phyloP scores from a whole-genome alignment of 768 basidiomycete species.

The Myochromella boudieri region DNA sequence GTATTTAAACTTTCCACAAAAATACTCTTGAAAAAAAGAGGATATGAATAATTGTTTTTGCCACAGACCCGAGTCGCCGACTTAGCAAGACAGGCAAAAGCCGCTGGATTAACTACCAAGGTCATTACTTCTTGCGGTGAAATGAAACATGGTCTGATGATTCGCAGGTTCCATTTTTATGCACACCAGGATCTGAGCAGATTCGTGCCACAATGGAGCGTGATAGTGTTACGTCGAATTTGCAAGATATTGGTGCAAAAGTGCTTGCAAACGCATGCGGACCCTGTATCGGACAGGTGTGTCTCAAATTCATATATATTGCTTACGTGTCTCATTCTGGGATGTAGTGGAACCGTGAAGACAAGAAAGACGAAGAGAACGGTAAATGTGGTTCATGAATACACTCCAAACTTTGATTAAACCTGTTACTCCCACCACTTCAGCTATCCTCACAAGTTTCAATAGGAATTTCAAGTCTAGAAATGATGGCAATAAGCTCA shows the following conservation, averaged over 20 bases:
- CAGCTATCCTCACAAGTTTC: conserved; percentile 96
- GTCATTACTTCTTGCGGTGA: conserved; percentile 29
- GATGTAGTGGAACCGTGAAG: conserved; percentile 86
- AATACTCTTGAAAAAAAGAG: too few relatives aligned
- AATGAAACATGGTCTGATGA: conserved; percentile 10
- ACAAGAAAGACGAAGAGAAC: conserved; percentile 87
- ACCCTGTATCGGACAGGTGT: conserved; percentile 94
- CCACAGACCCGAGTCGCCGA: conserved; percentile 86
- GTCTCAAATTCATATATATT: conserved; percentile 9
- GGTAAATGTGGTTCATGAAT: conserved; percentile 52
- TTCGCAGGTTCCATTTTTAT: conserved; percentile 74
- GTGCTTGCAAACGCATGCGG: conserved; percentile 98
- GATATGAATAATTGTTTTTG: conserved; percentile 9
- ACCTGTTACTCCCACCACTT: conserved; percentile 8
- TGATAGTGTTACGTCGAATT: conserved; percentile 77
- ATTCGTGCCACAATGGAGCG: conserved; percentile 98
- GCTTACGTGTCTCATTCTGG: conserved; percentile 7
- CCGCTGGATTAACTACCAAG: conserved; percentile 77
- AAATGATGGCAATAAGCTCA: conserved; percentile 92
- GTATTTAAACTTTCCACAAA: conserved; percentile 35
- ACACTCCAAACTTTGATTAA: neutral
- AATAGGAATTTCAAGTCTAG: conserved; percentile 90
- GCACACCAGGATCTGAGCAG: conserved; percentile 91
- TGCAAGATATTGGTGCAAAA: conserved; percentile 89
- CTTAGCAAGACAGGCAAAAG: conserved; percentile 85